Evolutionary conservation across 2,329 filamentous ascomycete species (phyloP).

Genomic region (Cadophora luteo-olivacea): DNA sequence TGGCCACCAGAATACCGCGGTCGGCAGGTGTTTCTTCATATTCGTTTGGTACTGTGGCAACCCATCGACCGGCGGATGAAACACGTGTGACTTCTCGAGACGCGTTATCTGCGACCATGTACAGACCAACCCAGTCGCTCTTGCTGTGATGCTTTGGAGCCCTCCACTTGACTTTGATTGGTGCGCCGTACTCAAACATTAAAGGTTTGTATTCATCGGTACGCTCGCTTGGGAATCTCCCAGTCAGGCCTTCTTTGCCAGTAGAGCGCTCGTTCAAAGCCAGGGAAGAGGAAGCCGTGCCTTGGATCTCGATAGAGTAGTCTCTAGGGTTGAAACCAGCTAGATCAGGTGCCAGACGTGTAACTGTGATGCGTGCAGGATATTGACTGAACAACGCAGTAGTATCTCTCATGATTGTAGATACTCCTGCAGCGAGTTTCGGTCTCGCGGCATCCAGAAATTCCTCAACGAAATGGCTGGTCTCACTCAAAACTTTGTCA

Average conservation of each 20-base stretch:
- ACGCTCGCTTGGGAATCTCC: constrained; percentile 67
- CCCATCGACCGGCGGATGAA: constrained; percentile 87
- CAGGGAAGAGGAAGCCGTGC: constrained; percentile 60
- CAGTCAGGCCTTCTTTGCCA: constrained; percentile 76
- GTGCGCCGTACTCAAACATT: constrained; percentile 86
- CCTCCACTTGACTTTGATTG: constrained; percentile 88
- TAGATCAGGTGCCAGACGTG: constrained; percentile 78
- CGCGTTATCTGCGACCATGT: constrained; percentile 93
- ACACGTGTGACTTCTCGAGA: constrained; percentile 85
- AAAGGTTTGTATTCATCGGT: constrained; percentile 72
- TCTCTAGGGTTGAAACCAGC: constrained; percentile 80
- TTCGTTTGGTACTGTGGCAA: constrained; percentile 76
- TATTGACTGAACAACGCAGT: constrained; percentile 88
- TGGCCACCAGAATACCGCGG: constrained; percentile 74
- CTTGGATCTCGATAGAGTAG: constrained; percentile 79
- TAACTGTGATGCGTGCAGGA: constrained; percentile 84
- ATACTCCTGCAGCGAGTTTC: constrained; percentile 85
- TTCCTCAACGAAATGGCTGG: constrained; percentile 88
- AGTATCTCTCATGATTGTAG: constrained; percentile 86
- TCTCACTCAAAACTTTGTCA: constrained; percentile 85
- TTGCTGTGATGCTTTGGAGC: constrained; percentile 87
- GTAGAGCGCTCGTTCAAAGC: constrained; percentile 65
- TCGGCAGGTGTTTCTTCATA: constrained; percentile 81
- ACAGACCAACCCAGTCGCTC: constrained; percentile 94
- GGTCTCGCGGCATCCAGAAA: constrained; percentile 85